Evolutionary conservation across 768 basidiomycete genomes (phyloP).

Genomic region (Leccinum disarticulatum): DNA sequence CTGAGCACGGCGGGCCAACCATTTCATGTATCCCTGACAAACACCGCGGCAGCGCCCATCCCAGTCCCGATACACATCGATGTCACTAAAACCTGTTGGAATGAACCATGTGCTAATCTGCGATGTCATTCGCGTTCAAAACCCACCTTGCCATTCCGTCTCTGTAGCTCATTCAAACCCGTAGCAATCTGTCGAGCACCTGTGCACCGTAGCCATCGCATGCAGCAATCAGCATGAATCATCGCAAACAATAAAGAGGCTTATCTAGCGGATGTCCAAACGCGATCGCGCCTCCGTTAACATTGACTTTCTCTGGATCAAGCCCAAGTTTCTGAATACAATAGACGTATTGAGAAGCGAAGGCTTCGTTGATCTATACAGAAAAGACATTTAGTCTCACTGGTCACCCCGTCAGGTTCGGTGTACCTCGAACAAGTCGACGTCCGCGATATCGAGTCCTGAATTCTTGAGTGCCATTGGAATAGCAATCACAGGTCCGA

Average conservation of each 20-base stretch:
- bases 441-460: constrained; percentile 65
- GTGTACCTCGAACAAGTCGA: constrained; percentile 77
- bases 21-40: constrained; percentile 49
- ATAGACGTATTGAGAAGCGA: constrained; percentile 82
- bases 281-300: constrained; percentile 90
- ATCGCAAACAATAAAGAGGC: constrained; percentile 28
- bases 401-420: background rate
- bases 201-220: constrained; percentile 60
- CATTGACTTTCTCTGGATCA: constrained; percentile 69
- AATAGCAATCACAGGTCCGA: constrained; percentile 85
- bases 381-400: background rate
- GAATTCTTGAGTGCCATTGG: constrained; percentile 67
- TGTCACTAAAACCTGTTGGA: constrained; percentile 68
- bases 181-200: constrained; percentile 84
- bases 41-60: constrained; percentile 88
- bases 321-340: constrained; percentile 65
- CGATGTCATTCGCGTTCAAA: background rate
- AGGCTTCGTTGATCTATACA: constrained; percentile 84
- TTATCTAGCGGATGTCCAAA: constrained; percentile 81
- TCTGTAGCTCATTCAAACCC: constrained; percentile 70
- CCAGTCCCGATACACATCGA: constrained; percentile 88
- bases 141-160: constrained; percentile 64
- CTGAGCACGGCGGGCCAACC: background rate
- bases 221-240: constrained; percentile 9
- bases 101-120: constrained; percentile 1